phyloP scores from a whole-genome alignment of 768 basidiomycete species.

The Tricholoma furcatifolium region DNA sequence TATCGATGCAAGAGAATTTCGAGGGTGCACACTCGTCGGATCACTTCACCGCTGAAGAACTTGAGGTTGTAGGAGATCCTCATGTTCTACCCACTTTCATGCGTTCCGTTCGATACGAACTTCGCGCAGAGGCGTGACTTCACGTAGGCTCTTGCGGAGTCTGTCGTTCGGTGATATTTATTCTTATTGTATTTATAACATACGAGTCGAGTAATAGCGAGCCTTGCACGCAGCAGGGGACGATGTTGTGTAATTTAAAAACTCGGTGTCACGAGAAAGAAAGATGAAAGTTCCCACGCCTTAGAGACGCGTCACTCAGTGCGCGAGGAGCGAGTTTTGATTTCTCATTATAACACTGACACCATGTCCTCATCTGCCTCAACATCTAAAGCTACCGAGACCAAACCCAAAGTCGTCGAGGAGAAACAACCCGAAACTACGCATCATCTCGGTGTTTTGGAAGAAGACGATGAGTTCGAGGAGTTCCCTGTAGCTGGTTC shows the following conservation, averaged over 20 bases:
- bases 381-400: conserved; percentile 45
- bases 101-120: conserved; percentile 20
- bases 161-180: conserved; percentile 13
- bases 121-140: conserved; percentile 9
- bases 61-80: conserved; percentile 7
- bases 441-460: conserved; percentile 82
- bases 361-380: conserved; percentile 45
- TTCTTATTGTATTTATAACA: conserved; percentile 15
- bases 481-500: conserved; percentile 85
- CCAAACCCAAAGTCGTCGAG: conserved; percentile 36
- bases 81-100: conserved; percentile 17
- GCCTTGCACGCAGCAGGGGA: no score
- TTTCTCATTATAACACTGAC: neutral
- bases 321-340: neutral
- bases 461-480: conserved; percentile 98
- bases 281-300: conserved; percentile 13
- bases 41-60: conserved; percentile 9
- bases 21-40: neutral
- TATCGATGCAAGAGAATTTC: neutral
- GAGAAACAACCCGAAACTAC: conserved; percentile 44
- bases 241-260: conserved; percentile 7
- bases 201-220: neutral
- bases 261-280: neutral
- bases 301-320: conserved; percentile 21
- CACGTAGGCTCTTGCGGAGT: neutral